A percentile compares a stretch with the other conserved stretches of the same genome.
Conservation (phyloP, 2,329 filamentous ascomycete genomes). For the Alternaria alternata region DNA sequence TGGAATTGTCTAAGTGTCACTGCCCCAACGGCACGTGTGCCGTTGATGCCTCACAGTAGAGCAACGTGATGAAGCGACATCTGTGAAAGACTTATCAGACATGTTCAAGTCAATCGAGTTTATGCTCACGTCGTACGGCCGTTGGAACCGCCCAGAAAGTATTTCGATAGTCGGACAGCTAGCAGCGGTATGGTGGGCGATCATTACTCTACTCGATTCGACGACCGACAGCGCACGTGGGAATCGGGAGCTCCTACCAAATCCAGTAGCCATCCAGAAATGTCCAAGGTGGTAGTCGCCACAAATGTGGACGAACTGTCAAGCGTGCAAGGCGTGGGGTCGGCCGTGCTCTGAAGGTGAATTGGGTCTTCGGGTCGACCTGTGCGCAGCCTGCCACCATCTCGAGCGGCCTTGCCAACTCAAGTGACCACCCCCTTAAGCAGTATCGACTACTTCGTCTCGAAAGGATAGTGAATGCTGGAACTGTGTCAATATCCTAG, state of each 20-base stretch:
- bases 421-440: background rate
- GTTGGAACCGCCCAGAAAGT: background rate
- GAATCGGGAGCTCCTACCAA: constrained; percentile 21
- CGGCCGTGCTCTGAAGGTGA: constrained; percentile 9
- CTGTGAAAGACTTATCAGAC: background rate
- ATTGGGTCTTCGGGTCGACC: constrained; percentile 8
- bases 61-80: background rate
- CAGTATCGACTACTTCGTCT: background rate
- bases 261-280: constrained; percentile 32
- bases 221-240: constrained; percentile 14
- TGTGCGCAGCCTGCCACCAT: constrained; percentile 11
- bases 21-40: background rate
- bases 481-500: background rate
- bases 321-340: constrained; percentile 14
- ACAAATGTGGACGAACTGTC: constrained; percentile 15
- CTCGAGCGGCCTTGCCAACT: background rate
- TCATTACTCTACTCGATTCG: constrained; percentile 7
- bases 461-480: background rate
- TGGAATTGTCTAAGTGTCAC: background rate
- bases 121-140: background rate
- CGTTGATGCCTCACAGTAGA: background rate
- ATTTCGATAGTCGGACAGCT: background rate
- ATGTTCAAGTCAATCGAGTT: too few species aligned
- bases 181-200: constrained; percentile 3
- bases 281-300: constrained; percentile 24